Percentiles rank a stretch among this genome's conserved stretches.
Evolutionary conservation across 202 grass and related monocot species (phyloP).

Genomic region (Miscanthus sacchariflorus): DNA sequence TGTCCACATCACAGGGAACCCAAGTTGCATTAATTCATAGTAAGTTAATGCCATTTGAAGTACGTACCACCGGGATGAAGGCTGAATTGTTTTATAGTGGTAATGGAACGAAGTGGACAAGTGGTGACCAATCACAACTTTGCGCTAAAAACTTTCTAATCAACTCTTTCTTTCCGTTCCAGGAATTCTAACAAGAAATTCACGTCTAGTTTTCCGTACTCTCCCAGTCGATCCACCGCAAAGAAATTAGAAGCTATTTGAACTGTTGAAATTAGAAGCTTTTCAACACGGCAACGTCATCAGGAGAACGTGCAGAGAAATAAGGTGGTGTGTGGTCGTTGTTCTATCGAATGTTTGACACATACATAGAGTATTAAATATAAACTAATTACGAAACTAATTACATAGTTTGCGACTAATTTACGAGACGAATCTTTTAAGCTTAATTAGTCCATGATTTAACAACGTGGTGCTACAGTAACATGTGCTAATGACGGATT

Average conservation of each 20-base stretch:
- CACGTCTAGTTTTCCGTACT: neutral
- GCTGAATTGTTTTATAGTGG: neutral
- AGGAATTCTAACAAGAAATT: neutral
- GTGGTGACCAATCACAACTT: neutral
- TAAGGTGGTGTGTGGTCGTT: neutral
- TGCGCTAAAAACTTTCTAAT: neutral
- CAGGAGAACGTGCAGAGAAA: neutral
- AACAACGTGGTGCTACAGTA: too few species aligned
- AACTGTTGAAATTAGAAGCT: neutral
- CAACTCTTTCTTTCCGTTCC: neutral
- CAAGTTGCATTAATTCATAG: conserved; percentile 8
- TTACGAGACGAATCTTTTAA: too few species aligned
- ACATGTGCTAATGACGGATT: too few species aligned
- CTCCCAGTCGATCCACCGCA: neutral
- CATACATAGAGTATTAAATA: too few species aligned
- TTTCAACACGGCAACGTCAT: neutral
- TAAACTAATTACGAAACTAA: too few species aligned
- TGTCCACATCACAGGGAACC: neutral
- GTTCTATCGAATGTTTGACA: too few species aligned
- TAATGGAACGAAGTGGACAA: neutral
- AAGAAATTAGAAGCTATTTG: neutral
- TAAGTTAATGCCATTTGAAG: neutral
- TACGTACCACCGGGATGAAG: neutral
- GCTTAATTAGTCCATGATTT: too few species aligned
- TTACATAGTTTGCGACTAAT: too few species aligned